Base-by-base conservation (phyloP, 768 basidiomycete species). In the Russula brevipes region DNA sequence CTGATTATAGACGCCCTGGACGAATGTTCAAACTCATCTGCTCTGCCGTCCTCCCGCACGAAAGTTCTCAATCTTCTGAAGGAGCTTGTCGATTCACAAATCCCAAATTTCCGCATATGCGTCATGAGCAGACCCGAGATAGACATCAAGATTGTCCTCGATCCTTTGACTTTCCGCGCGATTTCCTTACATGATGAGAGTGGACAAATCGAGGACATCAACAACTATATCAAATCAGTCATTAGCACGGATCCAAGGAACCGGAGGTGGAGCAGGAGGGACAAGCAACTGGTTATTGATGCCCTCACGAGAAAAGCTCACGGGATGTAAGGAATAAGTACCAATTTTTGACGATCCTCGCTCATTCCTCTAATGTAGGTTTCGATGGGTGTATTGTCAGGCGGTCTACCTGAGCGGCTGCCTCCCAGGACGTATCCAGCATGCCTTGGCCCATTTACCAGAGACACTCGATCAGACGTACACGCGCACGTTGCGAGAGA, bases 401-500 rank as follows among this genome's bases (percentile, higher is more conserved):
- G 2, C 47, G 5, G 35, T 11, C 3, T 47, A 38, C 36, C 45
- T 57, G 36, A n/a, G 56, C 1, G 4, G 35, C n/a, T 47, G 56
- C 33, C 45, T 46, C 2, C 56, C 56, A 9, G 56, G 45, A 57
- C 12, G 45, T 19, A 57, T 57, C 17, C 44, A 35, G 14, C n/a
- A 14, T 14, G 56, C 19, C 2, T 35, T 46, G 5, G 44, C 19
- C 1, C 45, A 57, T 12, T 12, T 57, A 24, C 56, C 56, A 1
- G 45, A 46, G n/a, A 47, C 56, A 0, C 44, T 57, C 17, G 56
- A 57, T 5, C 45, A 47, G 45, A 57, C 45, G 9, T 57, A 57
- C 47, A 24, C 36, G 4, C 56, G 44, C 10, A 24, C n/a, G 0
- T 47, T 57, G 19, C 35, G 10, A 24, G 44, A 57, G 1, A 46